Percentiles rank a stretch among this genome's conserved stretches.
Evolutionary conservation across 106 monocot genomes (phyloP).

Genomic region (Chionographis japonica): DNA sequence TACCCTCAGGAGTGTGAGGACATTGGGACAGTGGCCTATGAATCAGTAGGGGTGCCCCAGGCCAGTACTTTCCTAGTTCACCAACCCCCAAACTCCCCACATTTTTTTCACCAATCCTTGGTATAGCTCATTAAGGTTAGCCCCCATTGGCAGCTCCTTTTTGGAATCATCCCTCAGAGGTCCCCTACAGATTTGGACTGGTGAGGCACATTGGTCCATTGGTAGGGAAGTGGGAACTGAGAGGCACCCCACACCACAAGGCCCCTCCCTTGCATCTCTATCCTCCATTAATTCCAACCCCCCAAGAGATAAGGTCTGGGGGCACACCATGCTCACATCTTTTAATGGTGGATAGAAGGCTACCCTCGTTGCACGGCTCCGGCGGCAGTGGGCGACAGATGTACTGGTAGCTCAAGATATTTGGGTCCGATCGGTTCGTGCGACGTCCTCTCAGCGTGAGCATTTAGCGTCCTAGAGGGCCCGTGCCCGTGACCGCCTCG

Average conservation of each 20-base stretch:
- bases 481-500: too few relatives aligned
- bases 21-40: too few relatives aligned
- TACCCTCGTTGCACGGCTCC: background rate
- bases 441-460: background rate
- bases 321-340: background rate
- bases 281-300: background rate
- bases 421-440: background rate
- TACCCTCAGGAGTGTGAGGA: too few relatives aligned
- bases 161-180: background rate
- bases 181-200: background rate
- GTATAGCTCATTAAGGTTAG: background rate
- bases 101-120: too few relatives aligned
- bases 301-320: background rate
- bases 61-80: too few relatives aligned
- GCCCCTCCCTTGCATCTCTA: background rate
- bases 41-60: too few relatives aligned
- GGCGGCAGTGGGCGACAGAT: background rate
- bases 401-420: background rate
- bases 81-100: too few relatives aligned
- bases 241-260: background rate
- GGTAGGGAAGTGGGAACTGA: background rate
- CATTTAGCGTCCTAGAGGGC: background rate
- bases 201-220: background rate
- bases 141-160: background rate
- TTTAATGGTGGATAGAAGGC: slow-evolving; percentile 3